Base-by-base conservation (phyloP, 202 grass and related monocot species). In the Musa balbisiana region DNA sequence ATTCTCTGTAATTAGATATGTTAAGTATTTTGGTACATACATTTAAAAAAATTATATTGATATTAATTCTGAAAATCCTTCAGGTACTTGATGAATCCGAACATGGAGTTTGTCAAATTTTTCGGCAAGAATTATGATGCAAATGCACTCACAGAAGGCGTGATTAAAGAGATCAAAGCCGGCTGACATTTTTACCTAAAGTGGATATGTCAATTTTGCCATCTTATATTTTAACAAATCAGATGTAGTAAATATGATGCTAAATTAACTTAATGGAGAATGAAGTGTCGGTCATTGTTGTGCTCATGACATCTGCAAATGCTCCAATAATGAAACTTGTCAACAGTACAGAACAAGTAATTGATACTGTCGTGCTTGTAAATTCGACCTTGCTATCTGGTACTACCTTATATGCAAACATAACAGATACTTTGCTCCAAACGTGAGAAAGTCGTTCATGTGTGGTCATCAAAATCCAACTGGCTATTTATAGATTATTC, bases 91-190 rank as follows among this genome's bases (percentile, higher is more conserved):
- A 92, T 96, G 92, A 91, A 86, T 69, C 89, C 85, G 56, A 81
- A 90, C 10, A 96, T 96, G 92, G 87, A 90, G 79, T 92, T 92
- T 83, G 83, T 88, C 25, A 92, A 96, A 73, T 92, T 90, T 86
- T 96, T 85, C 11, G 85, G 87, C 67, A 92, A 92, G 74, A 96
- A 92, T 62, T 80, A 96, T 77, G 87, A 92, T 54, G 82, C 70
- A 56, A 83, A 96, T 86, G 68, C 85, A 49, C 85, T 92, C 59
- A 26, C 87, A 55, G 87, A 88, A 26, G 87, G 89, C 20, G 82
- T 92, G 26, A 81, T 88, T 19, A 96, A 89, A 17, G 89, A 84
- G 64, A 88, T 89, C 83, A 79, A 87, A 80, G 76, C 53, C 11
- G 2, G 14, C 15, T 16, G n/a, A 53, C 20, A 6, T 27, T 66